Conservation (phyloP, 2,329 filamentous ascomycete species). For the Epichloe festucae region DNA sequence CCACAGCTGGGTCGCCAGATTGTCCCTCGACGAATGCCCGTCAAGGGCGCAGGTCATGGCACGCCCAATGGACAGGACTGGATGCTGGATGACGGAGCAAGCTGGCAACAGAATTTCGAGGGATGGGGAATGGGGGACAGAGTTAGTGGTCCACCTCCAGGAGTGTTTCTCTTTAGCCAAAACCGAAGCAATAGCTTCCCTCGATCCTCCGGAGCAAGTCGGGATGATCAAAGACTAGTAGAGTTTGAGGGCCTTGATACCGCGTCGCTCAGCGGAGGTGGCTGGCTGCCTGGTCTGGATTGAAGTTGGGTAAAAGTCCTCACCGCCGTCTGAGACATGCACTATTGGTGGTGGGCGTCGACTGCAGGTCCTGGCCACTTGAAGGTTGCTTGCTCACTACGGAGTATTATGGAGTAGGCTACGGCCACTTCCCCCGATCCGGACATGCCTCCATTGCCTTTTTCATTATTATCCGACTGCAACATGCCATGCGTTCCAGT, state of each 20-base stretch:
- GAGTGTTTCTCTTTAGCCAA: slow-evolving; percentile 19
- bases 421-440: background rate
- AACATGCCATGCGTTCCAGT: background rate
- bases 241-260: slow-evolving; percentile 19
- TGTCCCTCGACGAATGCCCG: background rate
- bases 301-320: slow-evolving; percentile 9
- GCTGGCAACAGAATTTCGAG: slow-evolving; percentile 46
- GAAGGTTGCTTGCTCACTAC: background rate
- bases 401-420: no score
- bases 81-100: slow-evolving; percentile 44
- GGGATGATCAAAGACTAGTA: slow-evolving; percentile 11
- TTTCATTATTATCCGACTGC: background rate
- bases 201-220: slow-evolving; percentile 1
- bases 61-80: slow-evolving; percentile 38
- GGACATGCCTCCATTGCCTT: background rate
- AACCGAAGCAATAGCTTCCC: slow-evolving; percentile 8
- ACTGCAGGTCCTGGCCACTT: background rate
- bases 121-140: slow-evolving; percentile 31
- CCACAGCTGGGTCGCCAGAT: slow-evolving; percentile 12
- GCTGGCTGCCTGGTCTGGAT: slow-evolving; percentile 25
- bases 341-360: background rate
- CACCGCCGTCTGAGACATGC: no score
- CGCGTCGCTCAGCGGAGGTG: slow-evolving; percentile 17
- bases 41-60: slow-evolving; percentile 8
- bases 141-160: slow-evolving; percentile 11